Evolutionary conservation across 1,284 basidiomycete genomes (phyloP), one percentile per base, ranked within the genome.

Genomic region (Cryptococcus jaspeensis): DNA sequence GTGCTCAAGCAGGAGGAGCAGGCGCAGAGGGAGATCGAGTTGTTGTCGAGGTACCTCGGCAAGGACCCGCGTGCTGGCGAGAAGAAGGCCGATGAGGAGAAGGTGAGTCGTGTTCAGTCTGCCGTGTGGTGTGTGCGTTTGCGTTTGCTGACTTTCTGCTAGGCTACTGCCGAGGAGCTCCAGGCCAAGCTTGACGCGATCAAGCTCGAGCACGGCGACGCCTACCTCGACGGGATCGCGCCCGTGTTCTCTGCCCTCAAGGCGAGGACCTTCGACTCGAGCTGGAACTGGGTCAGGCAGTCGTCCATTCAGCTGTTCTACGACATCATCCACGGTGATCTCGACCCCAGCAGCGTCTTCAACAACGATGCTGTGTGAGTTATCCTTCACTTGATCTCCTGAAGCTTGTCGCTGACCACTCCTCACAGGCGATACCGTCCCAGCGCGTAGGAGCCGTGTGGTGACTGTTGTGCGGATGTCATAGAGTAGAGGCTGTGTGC

Each of bases 241-340:
- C 94, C 95, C 16, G 83, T 85, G 57, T 99, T 99, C 80, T 90
- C 94, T 70, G 87, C 90, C 3, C 82, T 95, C 74, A 99, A 99
- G 79, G 95, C 94, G 18, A 90, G 96, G 50, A 91, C 90, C 73
- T 99, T 99, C 81, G 93, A 97, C 76, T 97, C 93, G 11, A 92
- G 89, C 12, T 99, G 95, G 95, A 99, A 99, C 78, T 99, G 95
- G 96, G 93, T 90, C 51, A 87, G 95, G 65, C 93, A 97, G 79
- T 92, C 95, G 63, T 91, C 93, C 25, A 82, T 98, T 41, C 81
- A 90, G 59, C 92, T 98, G 89, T 98, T 88, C 81, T 97, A 94
- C 80, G 94, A 97, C 74, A 95, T 98, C 77, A 91, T 97, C 72
- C 93, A 93, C 69, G 95, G 95, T 47, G 64, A 68, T 38, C 62